These are phyloP conservation scores for Fusarium floridanum DNA, from an alignment of 2,329 filamentous ascomycete genomes.

Conservation along the genomic window DNA sequence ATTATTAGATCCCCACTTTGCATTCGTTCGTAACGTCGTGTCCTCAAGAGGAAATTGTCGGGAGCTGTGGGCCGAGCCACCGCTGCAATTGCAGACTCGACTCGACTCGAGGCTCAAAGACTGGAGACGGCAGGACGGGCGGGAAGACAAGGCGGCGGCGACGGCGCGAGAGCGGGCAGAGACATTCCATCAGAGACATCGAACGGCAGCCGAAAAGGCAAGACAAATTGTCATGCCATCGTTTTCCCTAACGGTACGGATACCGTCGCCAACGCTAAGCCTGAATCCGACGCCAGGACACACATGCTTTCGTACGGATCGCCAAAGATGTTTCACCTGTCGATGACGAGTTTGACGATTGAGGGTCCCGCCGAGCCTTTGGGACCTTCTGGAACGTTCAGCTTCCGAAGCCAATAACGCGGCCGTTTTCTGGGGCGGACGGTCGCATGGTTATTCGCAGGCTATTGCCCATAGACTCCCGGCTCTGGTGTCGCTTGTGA, in stretches of 20 bases:
- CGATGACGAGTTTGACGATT: conserved; percentile 32
- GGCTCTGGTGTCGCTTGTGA: conserved; percentile 5
- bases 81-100: background rate
- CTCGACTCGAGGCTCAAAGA: conserved; percentile 14
- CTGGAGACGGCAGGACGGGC: conserved; percentile 24
- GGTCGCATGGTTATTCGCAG: conserved; percentile 22
- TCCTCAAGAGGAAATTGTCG: conserved; percentile 33
- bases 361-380: conserved; percentile 24
- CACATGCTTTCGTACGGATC: conserved; percentile 31
- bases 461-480: background rate
- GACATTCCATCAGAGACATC: conserved; percentile 35
- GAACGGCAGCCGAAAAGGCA: conserved; percentile 19
- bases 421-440: conserved; percentile 31
- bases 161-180: conserved; percentile 23
- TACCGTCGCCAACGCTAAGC: conserved; percentile 18
- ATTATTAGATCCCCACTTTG: conserved; percentile 39
- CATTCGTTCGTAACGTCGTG: conserved; percentile 28
- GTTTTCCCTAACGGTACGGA: conserved; percentile 6
- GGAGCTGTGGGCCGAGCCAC: conserved; percentile 25
- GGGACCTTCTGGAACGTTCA: conserved; percentile 46
- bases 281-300: conserved; percentile 14
- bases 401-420: conserved; percentile 33
- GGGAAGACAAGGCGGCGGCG: conserved; percentile 10
- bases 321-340: conserved; percentile 43
- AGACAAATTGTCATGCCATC: conserved; percentile 29